phyloP scores from a whole-genome alignment of 805 yeast species.

The Lachancea nothofagi region DNA sequence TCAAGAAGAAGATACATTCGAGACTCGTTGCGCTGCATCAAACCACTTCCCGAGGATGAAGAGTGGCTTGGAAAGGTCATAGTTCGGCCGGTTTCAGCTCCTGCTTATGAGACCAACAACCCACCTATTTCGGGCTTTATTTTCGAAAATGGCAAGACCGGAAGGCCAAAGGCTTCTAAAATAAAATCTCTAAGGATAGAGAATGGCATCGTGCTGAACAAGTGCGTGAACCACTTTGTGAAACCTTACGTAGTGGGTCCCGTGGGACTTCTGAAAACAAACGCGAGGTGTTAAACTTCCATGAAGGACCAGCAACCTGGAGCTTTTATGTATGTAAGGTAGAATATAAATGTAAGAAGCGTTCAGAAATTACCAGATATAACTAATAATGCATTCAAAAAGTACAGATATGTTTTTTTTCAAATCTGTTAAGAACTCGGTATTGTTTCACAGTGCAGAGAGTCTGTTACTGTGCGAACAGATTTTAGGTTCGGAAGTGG shows the following conservation, averaged over 20 bases:
- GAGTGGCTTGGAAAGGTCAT: conserved; percentile 47
- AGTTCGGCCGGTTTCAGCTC: conserved; percentile 29
- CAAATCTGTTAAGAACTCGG: too few species aligned
- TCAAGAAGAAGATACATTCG: conserved; percentile 40
- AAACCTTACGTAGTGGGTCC: conserved; percentile 29
- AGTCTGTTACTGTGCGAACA: too few species aligned
- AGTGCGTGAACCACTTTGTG: conserved; percentile 28
- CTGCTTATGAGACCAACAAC: conserved; percentile 23
- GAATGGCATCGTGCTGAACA: conserved; percentile 13
- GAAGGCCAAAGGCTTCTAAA: conserved; percentile 7
- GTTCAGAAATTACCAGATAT: too few species aligned
- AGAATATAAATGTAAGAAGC: too few species aligned
- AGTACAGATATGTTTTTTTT: too few species aligned
- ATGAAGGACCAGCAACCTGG: too few species aligned
- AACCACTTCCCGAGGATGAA: conserved; percentile 47
- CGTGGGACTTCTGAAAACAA: conserved; percentile 22
- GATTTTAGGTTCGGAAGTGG: too few species aligned
- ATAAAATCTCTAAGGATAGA: conserved; percentile 7
- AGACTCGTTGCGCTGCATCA: conserved; percentile 53
- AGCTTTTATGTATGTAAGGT: neutral
- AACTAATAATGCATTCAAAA: too few species aligned
- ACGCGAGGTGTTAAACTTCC: conserved; percentile 7
- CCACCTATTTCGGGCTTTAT: conserved; percentile 19
- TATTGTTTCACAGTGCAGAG: too few species aligned
- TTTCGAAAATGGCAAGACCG: neutral